Evolutionary conservation across 306 rosid species (phyloP), one percentile per base, ranked within the genome.

Genomic region (Cucurbita moschata): DNA sequence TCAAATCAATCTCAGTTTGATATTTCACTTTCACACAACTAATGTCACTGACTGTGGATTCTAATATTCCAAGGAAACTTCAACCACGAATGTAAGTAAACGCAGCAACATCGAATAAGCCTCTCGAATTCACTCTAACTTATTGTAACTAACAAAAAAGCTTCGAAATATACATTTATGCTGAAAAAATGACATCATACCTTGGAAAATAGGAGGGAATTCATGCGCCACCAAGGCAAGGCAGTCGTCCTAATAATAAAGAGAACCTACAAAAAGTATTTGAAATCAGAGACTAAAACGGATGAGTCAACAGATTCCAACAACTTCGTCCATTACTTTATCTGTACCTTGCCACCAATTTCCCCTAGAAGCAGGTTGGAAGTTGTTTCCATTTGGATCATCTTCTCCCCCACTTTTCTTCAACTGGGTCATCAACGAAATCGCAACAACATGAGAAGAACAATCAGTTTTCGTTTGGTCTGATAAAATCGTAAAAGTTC

Each of bases 281-380:
- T 69, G 18, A 75, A 42, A 40, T 59, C 40, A 65, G 89, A 83
- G 75, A 84, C 87, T 80, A 63, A 77, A 77, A 65, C 75, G 54
- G 51, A 55, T 39, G 15, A 71, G 75, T n/a, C 3, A 71, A 37
- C 46, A 71, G 46, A 52, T 62, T 38, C 13, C 18, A 0, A 75
- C 16, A 63, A 35, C 37, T 40, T 40, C 14, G 44, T n/a, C 51
- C 14, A 23, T 18, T 57, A 15, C 16, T 71, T 21, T 21, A 61
- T n/a, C 73, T 5, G 54, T 50, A 83, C 89, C 87, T 81, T 86
- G 87, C 89, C 89, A 86, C 89, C 89, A 86, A 70, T 86, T 83
- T 83, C 87, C 89, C 55, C 87, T 81, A 53, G 87, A 75, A 7
- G 78, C 86, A 78, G 72, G 43, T 76, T 79, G 70, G 4, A 73